phyloP scores from a whole-genome alignment of 805 yeast species.

The Sporopachydermia quercuum region DNA sequence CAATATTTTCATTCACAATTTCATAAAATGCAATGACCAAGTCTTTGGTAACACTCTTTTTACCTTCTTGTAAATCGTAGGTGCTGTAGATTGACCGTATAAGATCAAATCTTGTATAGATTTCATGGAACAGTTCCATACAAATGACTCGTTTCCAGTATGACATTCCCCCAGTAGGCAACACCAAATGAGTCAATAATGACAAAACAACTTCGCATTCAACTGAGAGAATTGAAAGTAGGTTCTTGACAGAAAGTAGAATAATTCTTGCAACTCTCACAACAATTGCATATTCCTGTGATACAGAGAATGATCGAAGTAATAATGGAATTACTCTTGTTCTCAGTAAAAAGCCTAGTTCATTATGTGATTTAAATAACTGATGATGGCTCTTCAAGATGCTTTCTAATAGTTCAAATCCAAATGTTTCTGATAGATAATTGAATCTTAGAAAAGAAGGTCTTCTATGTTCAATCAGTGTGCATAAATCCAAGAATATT shows the following conservation, averaged over 20 bases:
- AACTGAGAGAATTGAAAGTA: constrained; percentile 44
- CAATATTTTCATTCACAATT: constrained; percentile 23
- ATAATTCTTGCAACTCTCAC: constrained; percentile 67
- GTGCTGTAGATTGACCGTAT: constrained; percentile 38
- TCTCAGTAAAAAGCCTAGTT: constrained; percentile 51
- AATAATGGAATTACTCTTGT: constrained; percentile 63
- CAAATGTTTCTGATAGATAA: constrained; percentile 45
- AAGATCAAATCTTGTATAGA: constrained; percentile 41
- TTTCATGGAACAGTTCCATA: constrained; percentile 52
- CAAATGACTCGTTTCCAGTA: constrained; percentile 64
- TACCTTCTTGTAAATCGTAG: constrained; percentile 44
- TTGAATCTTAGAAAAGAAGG: constrained; percentile 39
- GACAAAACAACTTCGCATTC: constrained; percentile 77
- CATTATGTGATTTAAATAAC: constrained; percentile 42
- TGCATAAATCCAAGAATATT: constrained; percentile 60
- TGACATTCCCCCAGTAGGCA: constrained; percentile 37
- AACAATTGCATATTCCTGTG: constrained; percentile 48
- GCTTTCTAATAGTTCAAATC: constrained; percentile 74
- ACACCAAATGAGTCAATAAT: constrained; percentile 55
- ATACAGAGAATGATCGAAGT: constrained; percentile 45
- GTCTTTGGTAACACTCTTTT: constrained; percentile 46
- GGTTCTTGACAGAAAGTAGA: constrained; percentile 44
- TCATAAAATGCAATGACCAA: constrained; percentile 29
- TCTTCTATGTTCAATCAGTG: constrained; percentile 41
- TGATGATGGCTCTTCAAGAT: constrained; percentile 47